Conservation (phyloP, 129 eudicot species). For the Chrysanthemum lavandulifolium region DNA sequence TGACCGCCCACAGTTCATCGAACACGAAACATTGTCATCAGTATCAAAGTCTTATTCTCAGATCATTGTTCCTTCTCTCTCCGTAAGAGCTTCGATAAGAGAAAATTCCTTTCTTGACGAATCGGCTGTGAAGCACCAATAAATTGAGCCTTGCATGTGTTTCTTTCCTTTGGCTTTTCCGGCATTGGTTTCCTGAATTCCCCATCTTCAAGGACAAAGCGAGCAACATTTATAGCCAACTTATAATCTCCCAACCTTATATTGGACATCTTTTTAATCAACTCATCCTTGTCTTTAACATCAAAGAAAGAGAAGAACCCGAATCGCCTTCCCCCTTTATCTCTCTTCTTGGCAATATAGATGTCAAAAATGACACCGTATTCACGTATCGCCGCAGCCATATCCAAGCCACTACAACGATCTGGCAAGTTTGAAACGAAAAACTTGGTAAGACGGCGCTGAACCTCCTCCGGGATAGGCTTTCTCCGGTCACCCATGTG, state of each 20-base stretch:
- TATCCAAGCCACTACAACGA: background rate
- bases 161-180: background rate
- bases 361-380: background rate
- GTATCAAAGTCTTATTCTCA: background rate
- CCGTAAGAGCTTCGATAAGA: background rate
- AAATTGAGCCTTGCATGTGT: background rate
- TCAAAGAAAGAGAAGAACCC: background rate
- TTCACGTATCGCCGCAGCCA: background rate
- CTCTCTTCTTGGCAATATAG: background rate
- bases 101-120: background rate
- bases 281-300: background rate
- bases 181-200: background rate
- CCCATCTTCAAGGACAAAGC: background rate
- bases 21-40: background rate
- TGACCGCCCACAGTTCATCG: background rate
- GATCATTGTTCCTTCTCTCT: background rate
- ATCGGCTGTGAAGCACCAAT: background rate
- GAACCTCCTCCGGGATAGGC: conserved; percentile 1
- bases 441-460: background rate
- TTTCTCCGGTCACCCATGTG: background rate
- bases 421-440: background rate
- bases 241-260: background rate
- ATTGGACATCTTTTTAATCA: background rate
- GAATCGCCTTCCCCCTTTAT: background rate
- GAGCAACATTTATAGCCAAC: background rate